Conservation (phyloP, 352 stramenopile genomes). For the Aphanomyces invadans region DNA sequence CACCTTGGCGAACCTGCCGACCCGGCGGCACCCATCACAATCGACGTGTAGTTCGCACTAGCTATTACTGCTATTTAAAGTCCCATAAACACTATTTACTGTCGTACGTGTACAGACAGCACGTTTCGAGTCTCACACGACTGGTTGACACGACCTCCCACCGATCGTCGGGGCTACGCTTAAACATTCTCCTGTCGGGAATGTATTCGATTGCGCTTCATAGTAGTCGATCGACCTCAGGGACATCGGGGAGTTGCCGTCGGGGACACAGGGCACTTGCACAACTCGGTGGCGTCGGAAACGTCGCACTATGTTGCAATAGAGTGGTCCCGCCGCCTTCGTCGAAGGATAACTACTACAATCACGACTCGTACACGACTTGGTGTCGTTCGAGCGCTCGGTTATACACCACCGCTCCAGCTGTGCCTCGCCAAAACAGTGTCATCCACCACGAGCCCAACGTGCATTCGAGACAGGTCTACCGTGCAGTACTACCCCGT, state of each 20-base stretch:
- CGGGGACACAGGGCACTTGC: neutral
- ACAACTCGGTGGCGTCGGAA: neutral
- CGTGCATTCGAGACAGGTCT: neutral
- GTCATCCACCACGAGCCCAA: neutral
- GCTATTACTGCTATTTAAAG: too few species aligned
- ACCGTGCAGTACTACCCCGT: neutral
- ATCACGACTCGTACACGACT: neutral
- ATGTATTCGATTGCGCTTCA: neutral
- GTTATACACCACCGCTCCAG: constrained; percentile 13
- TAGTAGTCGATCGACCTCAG: neutral
- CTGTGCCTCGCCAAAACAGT: neutral
- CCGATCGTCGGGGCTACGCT: too few species aligned
- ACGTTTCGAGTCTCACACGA: too few species aligned
- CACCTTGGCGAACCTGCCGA: neutral
- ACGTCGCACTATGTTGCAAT: too few species aligned
- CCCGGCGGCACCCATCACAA: neutral
- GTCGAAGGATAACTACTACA: neutral
- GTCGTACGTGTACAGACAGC: too few species aligned
- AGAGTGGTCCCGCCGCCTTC: too few species aligned
- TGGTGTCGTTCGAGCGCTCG: neutral
- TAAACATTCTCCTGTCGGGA: too few species aligned
- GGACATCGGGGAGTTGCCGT: neutral
- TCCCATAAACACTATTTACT: too few species aligned
- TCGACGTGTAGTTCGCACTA: neutral
- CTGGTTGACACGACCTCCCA: too few species aligned